These are phyloP conservation scores for Pseudohyphozyma bogoriensis DNA, from an alignment of 768 basidiomycete species.

Conservation along the genomic window DNA sequence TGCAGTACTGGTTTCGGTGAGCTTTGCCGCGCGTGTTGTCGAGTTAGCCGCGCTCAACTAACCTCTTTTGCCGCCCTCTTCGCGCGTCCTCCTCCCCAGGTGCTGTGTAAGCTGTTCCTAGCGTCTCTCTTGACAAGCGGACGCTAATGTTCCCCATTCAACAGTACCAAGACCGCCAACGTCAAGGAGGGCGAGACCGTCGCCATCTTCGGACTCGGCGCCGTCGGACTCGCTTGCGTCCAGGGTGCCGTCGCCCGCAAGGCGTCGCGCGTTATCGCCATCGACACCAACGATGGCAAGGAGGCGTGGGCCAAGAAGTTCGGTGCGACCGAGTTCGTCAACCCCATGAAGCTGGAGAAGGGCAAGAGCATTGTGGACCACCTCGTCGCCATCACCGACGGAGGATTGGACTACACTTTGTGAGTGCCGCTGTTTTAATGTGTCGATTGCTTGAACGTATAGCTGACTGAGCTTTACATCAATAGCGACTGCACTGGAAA, in stretches of 20 bases:
- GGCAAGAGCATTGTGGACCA: constrained; percentile 81
- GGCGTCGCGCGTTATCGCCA: constrained; percentile 78
- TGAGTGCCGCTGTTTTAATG: constrained; percentile 11
- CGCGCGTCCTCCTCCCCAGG: too few relatives aligned
- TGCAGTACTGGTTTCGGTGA: too few relatives aligned
- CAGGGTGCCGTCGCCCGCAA: constrained; percentile 66
- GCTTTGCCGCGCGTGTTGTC: too few relatives aligned
- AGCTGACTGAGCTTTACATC: neutral
- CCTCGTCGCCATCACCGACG: constrained; percentile 85
- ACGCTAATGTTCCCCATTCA: neutral
- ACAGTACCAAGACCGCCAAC: constrained; percentile 34
- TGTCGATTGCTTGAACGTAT: neutral
- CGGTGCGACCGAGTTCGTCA: constrained; percentile 89
- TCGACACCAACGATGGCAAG: constrained; percentile 81
- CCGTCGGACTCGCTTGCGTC: constrained; percentile 88
- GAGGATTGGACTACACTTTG: constrained; percentile 92
- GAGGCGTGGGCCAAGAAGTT: constrained; percentile 82
- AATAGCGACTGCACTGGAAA: constrained; percentile 92
- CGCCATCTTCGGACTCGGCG: constrained; percentile 87
- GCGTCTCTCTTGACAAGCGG: neutral
- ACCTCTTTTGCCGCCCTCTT: too few relatives aligned
- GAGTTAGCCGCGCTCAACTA: too few relatives aligned
- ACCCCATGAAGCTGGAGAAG: constrained; percentile 61
- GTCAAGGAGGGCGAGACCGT: constrained; percentile 63
- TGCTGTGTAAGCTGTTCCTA: neutral